These are phyloP conservation scores for Alisma plantagoaquatica DNA, from an alignment of 106 monocot species.

Conservation along the genomic window DNA sequence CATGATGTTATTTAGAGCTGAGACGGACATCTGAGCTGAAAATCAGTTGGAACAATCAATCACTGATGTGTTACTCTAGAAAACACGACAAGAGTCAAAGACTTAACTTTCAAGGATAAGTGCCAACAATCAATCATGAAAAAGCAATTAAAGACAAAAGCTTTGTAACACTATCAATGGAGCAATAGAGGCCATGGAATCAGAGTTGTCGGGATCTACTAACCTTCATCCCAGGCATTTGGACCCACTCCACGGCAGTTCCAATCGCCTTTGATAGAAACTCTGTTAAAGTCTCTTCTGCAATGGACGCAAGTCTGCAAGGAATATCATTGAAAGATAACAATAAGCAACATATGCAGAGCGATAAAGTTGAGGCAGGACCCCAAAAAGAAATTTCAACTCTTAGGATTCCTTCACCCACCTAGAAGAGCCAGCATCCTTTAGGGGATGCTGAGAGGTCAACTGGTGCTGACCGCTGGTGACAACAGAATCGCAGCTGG, in stretches of 20 bases:
- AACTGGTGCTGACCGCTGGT: conserved; percentile 36
- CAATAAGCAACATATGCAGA: neutral
- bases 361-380: too few relatives aligned
- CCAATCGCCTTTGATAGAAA: conserved; percentile 87
- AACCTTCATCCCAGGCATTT: conserved; percentile 93
- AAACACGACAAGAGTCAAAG: neutral
- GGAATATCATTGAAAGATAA: conserved; percentile 2
- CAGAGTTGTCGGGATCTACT: too few relatives aligned
- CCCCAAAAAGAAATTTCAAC: too few relatives aligned
- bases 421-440: conserved; percentile 68
- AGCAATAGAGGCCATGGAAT: too few relatives aligned
- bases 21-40: neutral
- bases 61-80: neutral
- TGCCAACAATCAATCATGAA: neutral
- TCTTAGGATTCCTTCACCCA: too few relatives aligned
- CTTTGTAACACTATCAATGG: too few relatives aligned
- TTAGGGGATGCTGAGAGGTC: conserved; percentile 30
- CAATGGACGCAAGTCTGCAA: conserved; percentile 62
- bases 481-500: conserved; percentile 61
- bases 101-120: neutral
- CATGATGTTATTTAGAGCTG: neutral
- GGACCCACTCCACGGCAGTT: conserved; percentile 79
- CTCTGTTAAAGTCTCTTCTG: conserved; percentile 76
- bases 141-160: neutral
- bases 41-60: neutral